A percentile compares a stretch with the other conserved stretches of the same genome.
These are phyloP conservation scores for Picochlorum sp. DNA, from an alignment of 139 green algal species.

Conservation along the genomic window DNA sequence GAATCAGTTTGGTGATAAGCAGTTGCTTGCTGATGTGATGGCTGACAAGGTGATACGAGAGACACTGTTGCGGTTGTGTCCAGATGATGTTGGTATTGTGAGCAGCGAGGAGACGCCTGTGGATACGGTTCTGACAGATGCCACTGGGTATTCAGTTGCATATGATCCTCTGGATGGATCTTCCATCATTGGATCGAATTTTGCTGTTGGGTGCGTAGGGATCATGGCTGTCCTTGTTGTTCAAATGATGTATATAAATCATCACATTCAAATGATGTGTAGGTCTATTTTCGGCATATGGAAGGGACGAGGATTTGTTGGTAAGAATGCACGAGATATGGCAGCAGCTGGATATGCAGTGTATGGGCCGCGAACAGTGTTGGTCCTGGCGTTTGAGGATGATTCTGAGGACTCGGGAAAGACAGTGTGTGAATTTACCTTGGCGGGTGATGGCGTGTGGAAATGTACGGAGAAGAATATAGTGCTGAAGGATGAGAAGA, in stretches of 20 bases:
- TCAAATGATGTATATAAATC: no score
- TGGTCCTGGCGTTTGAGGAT: constrained; percentile 47
- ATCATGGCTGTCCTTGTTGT: neutral
- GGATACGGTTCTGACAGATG: constrained; percentile 22
- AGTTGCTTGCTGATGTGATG: constrained; percentile 60
- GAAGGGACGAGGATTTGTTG: constrained; percentile 46
- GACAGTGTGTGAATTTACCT: constrained; percentile 39
- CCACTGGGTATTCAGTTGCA: constrained; percentile 44
- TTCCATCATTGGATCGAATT: constrained; percentile 68
- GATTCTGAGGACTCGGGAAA: neutral
- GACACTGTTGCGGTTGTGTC: neutral
- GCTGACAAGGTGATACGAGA: constrained; percentile 44
- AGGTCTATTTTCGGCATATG: constrained; percentile 81
- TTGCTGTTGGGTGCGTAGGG: constrained; percentile 38
- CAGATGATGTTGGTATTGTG: constrained; percentile 42
- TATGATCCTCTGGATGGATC: constrained; percentile 80
- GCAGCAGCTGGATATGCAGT: constrained; percentile 65
- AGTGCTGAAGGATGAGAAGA: constrained; percentile 21
- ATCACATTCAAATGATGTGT: neutral
- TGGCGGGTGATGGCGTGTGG: constrained; percentile 20
- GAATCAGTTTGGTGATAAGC: constrained; percentile 54
- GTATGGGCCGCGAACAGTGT: constrained; percentile 66
- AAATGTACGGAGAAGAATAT: constrained; percentile 16
- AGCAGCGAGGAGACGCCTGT: constrained; percentile 65
- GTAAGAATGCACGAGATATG: constrained; percentile 42